A percentile compares a stretch with the other conserved stretches of the same genome.
Evolutionary conservation across 768 basidiomycete genomes (phyloP).

Genomic region (Boletus rubescentipes): DNA sequence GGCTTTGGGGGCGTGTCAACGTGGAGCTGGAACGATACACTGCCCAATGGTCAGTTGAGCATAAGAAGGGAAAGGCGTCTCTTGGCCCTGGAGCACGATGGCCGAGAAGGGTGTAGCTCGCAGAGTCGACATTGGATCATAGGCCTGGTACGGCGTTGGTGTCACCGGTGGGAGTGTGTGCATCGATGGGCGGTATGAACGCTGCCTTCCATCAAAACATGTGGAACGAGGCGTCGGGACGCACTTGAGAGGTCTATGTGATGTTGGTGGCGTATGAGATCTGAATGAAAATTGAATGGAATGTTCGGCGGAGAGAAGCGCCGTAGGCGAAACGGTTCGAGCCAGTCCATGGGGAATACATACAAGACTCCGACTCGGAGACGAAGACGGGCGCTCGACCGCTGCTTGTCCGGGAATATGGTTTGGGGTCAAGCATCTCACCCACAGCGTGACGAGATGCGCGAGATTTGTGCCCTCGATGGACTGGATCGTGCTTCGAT

Average conservation of each 20-base stretch:
- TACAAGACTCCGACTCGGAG: background rate
- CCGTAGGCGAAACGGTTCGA: background rate
- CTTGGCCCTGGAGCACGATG: background rate
- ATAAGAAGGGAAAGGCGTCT: background rate
- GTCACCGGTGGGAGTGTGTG: conserved; percentile 7
- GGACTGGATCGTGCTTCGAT: background rate
- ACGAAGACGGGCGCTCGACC: conserved; percentile 2
- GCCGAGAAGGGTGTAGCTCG: background rate
- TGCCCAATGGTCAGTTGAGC: background rate
- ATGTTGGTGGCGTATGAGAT: background rate
- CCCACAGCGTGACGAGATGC: background rate
- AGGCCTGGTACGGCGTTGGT: conserved; percentile 3
- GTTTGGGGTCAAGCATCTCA: background rate
- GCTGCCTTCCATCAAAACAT: conserved; percentile 9
- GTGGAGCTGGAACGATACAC: background rate
- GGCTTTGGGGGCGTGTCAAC: background rate
- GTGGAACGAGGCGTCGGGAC: conserved; percentile 19
- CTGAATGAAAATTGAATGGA: background rate
- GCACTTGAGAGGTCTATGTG: conserved; percentile 18
- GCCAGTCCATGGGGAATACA: background rate
- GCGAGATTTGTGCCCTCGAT: conserved; percentile 15
- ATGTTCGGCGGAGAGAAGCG: conserved; percentile 4
- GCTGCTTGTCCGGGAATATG: background rate
- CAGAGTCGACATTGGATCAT: conserved; percentile 1
- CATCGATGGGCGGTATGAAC: conserved; percentile 17